phyloP scores from a whole-genome alignment of 2,329 filamentous ascomycete genomes.

The Xylariaceae sp. region DNA sequence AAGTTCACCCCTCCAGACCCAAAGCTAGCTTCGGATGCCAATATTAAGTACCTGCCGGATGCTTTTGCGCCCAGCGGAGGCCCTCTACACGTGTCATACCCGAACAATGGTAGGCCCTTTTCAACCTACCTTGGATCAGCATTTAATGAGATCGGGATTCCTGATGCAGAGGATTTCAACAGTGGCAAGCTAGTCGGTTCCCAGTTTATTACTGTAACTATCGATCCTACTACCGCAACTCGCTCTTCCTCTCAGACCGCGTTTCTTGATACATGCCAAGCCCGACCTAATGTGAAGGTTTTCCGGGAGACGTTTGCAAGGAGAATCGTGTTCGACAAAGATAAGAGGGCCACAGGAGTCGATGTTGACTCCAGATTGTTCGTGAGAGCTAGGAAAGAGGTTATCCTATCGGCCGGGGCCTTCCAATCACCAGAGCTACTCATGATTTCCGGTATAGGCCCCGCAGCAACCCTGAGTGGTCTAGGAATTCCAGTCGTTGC shows the following conservation, averaged over 20 bases:
- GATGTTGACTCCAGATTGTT: slow-evolving; percentile 4
- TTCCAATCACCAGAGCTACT: slow-evolving; percentile 14
- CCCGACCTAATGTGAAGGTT: slow-evolving; percentile 6
- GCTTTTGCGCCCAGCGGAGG: no score
- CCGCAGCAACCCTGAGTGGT: neutral
- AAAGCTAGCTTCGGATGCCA: no score
- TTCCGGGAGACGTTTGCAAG: slow-evolving; percentile 11
- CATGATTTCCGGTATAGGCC: slow-evolving; percentile 7
- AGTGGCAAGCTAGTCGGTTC: neutral
- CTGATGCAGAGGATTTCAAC: slow-evolving; percentile 4
- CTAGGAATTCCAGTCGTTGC: slow-evolving; percentile 54
- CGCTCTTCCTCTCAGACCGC: slow-evolving; percentile 4
- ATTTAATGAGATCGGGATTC: slow-evolving; percentile 3
- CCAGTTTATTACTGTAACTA: slow-evolving; percentile 1
- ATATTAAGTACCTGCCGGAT: no score
- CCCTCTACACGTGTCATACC: no score
- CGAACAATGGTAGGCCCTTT: no score
- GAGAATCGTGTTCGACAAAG: slow-evolving; percentile 22
- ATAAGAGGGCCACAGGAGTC: slow-evolving; percentile 22
- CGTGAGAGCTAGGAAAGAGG: slow-evolving; percentile 7
- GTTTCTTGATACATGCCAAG: slow-evolving; percentile 6
- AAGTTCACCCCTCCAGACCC: neutral
- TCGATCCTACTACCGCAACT: slow-evolving; percentile 6
- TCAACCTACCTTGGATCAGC: no score
- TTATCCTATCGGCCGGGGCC: slow-evolving; percentile 19